Evolutionary conservation across 2,329 filamentous ascomycete species (phyloP), one percentile per base, ranked within the genome.

Genomic region (Biscogniauxia mediterranea): DNA sequence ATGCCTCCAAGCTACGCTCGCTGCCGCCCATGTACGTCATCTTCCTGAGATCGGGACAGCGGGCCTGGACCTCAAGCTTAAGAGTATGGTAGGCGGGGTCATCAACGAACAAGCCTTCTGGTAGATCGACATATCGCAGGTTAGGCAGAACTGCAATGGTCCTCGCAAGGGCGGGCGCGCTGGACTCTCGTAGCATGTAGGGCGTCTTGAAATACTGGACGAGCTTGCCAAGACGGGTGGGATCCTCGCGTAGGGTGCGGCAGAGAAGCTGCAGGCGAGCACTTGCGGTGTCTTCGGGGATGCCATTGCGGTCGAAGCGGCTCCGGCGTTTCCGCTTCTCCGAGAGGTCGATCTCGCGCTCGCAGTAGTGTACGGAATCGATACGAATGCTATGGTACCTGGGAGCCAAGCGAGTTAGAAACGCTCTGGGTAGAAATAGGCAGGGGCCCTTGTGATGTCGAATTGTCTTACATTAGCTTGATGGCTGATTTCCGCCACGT

Each of bases 291-390:
- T 97, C 92, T 70, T 93, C 88, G 8, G 91, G 89, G 62, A 93
- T 87, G 64, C 88, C 90, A 74, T 93, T 92, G 72, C 89, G 84
- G 73, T 91, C 84, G 74, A 92, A 89, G 70, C 88, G 86, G 42
- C 88, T 89, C 61, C 85, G 85, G 64, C 88, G 88, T 74, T 91
- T 92, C 64, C 93, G 89, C 74, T 85, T 88, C 69, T 94, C 91
- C 57, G 91, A 86, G 42, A 97, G 85, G 68, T 90, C 81, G 61
- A 91, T 89, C 76, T 98, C 94, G 69, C 91, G 89, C 66, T 90
- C 87, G 80, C 94, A 98, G 78, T 97, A 97, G 77, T 98, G 94
- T 32, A 97, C 93, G 19, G 91, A 86, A 74, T 98, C 94, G 74
- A 98, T 95, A 62, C 93, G 91, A 67, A 98, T 88, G 79, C 92